These are phyloP conservation scores for Streptanthus diversifolius DNA, from an alignment of 345 rosid genomes.

Conservation along the genomic window DNA sequence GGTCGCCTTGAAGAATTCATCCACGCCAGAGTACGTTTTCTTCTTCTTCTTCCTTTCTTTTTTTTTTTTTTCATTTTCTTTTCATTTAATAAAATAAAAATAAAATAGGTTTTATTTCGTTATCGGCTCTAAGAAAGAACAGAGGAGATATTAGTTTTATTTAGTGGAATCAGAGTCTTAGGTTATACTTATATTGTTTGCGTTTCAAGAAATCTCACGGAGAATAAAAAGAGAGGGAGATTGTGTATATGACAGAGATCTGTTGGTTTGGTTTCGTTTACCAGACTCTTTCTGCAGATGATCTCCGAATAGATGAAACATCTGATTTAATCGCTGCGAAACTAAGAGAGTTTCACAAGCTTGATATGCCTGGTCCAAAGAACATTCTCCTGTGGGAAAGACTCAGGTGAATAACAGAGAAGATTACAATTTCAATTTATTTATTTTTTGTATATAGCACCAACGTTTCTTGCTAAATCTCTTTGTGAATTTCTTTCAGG, in stretches of 20 bases:
- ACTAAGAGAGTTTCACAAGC: slow-evolving; percentile 78
- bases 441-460: not conserved
- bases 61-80: not conserved
- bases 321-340: slow-evolving; percentile 73
- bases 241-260: slow-evolving; percentile 19
- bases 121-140: not conserved
- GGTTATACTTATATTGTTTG: slow-evolving; percentile 12
- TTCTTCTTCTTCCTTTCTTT: not conserved
- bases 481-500: slow-evolving; percentile 31
- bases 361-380: slow-evolving; percentile 72
- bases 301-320: slow-evolving; percentile 57
- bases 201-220: slow-evolving; percentile 9
- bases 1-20: slow-evolving; percentile 96
- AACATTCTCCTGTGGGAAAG: slow-evolving; percentile 64
- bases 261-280: slow-evolving; percentile 25
- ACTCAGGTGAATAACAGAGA: slow-evolving; percentile 47
- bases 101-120: not conserved
- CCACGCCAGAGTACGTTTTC: slow-evolving; percentile 67
- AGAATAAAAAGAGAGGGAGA: slow-evolving; percentile 1
- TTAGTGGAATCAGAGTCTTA: not conserved
- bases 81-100: not conserved
- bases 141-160: not conserved
- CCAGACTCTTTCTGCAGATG: slow-evolving; percentile 91
- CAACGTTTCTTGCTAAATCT: not conserved
- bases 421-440: not conserved